A percentile compares a stretch with the other conserved stretches of the same genome.
phyloP scores from a whole-genome alignment of 495 filamentous ascomycete genomes.

The Daldinia childiae region DNA sequence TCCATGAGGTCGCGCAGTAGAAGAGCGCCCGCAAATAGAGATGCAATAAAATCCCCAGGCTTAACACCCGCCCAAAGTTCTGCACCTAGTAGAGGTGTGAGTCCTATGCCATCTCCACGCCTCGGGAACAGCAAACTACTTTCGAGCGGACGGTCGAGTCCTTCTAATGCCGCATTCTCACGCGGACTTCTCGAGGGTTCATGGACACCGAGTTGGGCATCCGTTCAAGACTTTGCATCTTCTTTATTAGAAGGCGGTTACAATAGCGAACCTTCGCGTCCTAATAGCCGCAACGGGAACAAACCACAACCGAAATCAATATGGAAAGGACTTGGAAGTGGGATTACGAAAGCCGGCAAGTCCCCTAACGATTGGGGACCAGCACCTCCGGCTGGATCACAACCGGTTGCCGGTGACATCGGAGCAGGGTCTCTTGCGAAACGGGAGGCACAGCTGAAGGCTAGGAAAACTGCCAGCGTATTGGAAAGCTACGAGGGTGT shows the following conservation, averaged over 20 bases:
- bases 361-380: slow-evolving; percentile 53
- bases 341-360: slow-evolving; percentile 27
- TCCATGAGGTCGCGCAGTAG: slow-evolving; percentile 44
- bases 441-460: slow-evolving; percentile 58
- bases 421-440: slow-evolving; percentile 59
- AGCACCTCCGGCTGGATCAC: slow-evolving; percentile 47
- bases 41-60: slow-evolving; percentile 17
- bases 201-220: slow-evolving; percentile 59
- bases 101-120: slow-evolving; percentile 55
- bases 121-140: slow-evolving; percentile 46
- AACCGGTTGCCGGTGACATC: slow-evolving; percentile 55
- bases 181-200: slow-evolving; percentile 54
- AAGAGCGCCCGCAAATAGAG: slow-evolving; percentile 23
- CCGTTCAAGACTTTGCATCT: slow-evolving; percentile 55
- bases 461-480: slow-evolving; percentile 58
- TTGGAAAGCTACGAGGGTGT: slow-evolving; percentile 62
- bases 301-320: slow-evolving; percentile 43
- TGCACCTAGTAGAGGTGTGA: slow-evolving; percentile 48
- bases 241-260: slow-evolving; percentile 53
- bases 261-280: slow-evolving; percentile 45
- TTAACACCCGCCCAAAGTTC: slow-evolving; percentile 33
- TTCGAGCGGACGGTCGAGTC: slow-evolving; percentile 42
- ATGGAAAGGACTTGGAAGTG: slow-evolving; percentile 46
- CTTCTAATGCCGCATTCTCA: slow-evolving; percentile 47
- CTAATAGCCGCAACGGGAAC: slow-evolving; percentile 45